Evolutionary conservation across 768 basidiomycete species (phyloP), one percentile per base, ranked within the genome.

Genomic region (Galerina sulciceps): DNA sequence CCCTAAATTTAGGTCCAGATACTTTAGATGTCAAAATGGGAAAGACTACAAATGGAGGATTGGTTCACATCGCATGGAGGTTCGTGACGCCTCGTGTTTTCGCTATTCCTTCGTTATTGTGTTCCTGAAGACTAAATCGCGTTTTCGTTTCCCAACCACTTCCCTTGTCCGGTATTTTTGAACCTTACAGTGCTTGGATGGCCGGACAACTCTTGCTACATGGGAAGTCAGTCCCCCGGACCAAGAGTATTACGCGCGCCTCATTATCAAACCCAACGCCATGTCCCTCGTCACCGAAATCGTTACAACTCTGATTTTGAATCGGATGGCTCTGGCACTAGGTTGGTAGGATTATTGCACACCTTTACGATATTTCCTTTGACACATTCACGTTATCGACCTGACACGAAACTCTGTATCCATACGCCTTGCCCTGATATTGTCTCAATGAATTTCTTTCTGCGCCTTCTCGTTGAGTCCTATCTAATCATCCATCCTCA

Each of bases 21-120:
- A 91, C 71, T 94, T 93, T 70, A 82, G 80, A 46, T 82, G 86
- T 10, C 87, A 86, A 65, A 85, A 82, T 64, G 88, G 88, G 40
- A 84, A 76, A 59, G 84, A 88, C 49, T 86, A 84, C 72, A 94
- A 91, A 71, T 94, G 92, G 92, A 86, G 82, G 70, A 78, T 89
- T 51, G 69, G 65, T 11, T 73, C 81, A 35, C 78, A 84, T 60
- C 78, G 83, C 54, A 86, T 91, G 83, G 90, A 92, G 85, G 90
- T 90, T 56, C 36, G 82, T 53, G 18, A 31, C 45, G 17, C 43
- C 38, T 44, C 55, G 43, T 15, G 38, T 51, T 43, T 37, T 51
- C 36, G 45, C 18, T 37, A 18, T 42, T 41, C 55, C 17, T 55
- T 57, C 49, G 34, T 22, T 36, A 44, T 55, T 15, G 35, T 46